These are phyloP conservation scores for Haplosporangium sp. DNA, from an alignment of 371 early-diverging fungal species.

Conservation along the genomic window DNA sequence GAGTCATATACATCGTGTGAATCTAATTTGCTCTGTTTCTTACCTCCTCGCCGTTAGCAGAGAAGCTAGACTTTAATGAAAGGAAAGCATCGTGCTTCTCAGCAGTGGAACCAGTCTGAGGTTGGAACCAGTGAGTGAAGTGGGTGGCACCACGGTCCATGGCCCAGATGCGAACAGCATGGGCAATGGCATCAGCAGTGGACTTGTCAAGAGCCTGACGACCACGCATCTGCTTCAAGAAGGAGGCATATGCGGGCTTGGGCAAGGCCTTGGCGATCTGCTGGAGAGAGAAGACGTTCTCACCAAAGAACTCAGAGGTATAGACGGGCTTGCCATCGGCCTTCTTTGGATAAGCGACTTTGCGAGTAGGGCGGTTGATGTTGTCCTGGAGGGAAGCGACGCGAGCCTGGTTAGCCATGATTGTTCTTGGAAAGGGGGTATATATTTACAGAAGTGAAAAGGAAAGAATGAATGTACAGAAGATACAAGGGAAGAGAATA, in stretches of 20 bases:
- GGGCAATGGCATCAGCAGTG: constrained; percentile 97
- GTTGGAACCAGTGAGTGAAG: constrained; percentile 99
- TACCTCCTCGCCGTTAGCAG: constrained; percentile 85
- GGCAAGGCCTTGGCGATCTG: constrained; percentile 90
- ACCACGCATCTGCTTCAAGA: constrained; percentile 89
- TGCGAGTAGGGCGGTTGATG: constrained; percentile 66
- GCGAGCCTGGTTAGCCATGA: constrained; percentile 64
- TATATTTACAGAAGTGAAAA: constrained; percentile 29
- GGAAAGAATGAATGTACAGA: neutral
- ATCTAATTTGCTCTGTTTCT: constrained; percentile 81
- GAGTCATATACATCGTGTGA: constrained; percentile 59
- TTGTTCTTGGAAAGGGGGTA: constrained; percentile 55
- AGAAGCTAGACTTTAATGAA: constrained; percentile 80
- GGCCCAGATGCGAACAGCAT: constrained; percentile 98
- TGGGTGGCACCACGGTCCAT: constrained; percentile 95
- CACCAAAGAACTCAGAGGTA: constrained; percentile 91
- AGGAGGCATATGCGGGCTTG: constrained; percentile 94
- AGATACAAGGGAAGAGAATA: neutral
- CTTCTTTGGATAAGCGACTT: constrained; percentile 77
- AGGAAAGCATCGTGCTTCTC: constrained; percentile 99
- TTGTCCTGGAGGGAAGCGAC: constrained; percentile 63
- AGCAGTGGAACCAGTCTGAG: constrained; percentile 96
- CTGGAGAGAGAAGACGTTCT: constrained; percentile 91
- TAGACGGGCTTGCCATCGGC: constrained; percentile 77
- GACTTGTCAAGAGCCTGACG: constrained; percentile 91